These are phyloP conservation scores for Eucalyptus marginata DNA, from an alignment of 345 rosid species.

Conservation along the genomic window DNA sequence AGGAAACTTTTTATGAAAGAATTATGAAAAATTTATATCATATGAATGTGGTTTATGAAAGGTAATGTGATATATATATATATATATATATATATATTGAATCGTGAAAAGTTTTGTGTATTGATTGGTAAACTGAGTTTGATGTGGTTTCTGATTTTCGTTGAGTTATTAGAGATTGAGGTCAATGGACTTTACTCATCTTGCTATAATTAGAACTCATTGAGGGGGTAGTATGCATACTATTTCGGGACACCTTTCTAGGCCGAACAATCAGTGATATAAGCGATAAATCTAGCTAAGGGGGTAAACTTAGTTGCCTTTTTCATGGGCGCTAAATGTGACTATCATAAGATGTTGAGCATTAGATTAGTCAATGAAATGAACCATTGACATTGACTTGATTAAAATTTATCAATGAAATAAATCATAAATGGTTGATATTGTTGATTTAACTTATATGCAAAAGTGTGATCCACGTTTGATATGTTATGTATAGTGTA, in stretches of 20 bases:
- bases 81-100: no score
- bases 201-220: no score
- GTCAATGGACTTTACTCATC: neutral
- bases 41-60: neutral
- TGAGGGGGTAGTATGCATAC: neutral
- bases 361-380: no score
- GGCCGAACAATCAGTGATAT: fast-evolving
- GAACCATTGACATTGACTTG: neutral
- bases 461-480: no score
- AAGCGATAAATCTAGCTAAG: no score
- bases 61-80: neutral
- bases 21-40: neutral
- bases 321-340: neutral
- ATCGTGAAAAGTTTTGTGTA: neutral
- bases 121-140: neutral
- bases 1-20: no score
- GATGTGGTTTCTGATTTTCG: neutral
- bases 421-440: neutral
- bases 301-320: neutral
- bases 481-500: no score
- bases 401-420: no score
- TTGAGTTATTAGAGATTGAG: neutral
- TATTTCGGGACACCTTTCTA: neutral
- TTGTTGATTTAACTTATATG: no score
- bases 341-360: neutral